A percentile compares a stretch with the other conserved stretches of the same genome.
Evolutionary conservation across 1,139 yeast genomes (phyloP).

Genomic region (Scheffersomyces illinoinensis): DNA sequence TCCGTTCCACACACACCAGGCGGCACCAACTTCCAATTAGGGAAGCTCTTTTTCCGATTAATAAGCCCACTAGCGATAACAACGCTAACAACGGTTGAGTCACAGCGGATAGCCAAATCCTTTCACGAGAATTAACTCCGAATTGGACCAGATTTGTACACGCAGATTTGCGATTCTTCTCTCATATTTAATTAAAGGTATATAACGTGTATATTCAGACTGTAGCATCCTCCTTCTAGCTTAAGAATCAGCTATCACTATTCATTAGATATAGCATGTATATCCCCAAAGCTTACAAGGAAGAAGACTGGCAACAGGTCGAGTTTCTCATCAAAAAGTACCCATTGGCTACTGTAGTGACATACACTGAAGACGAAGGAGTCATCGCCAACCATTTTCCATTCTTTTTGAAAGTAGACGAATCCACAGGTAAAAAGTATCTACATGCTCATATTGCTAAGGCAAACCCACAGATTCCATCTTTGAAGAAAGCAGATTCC

Average conservation of each 20-base stretch:
- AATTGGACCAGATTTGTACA: not conserved
- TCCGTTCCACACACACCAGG: not conserved
- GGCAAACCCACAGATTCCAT: conserved; percentile 53
- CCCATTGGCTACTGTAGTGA: conserved; percentile 56
- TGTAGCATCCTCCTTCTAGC: not conserved
- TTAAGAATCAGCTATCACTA: not conserved
- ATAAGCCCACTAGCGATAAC: not conserved
- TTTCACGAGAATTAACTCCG: not conserved
- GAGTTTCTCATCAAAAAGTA: conserved; percentile 42
- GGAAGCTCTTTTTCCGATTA: not conserved
- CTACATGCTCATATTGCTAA: conserved; percentile 61
- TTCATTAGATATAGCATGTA: conserved; percentile 8
- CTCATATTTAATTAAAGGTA: not conserved
- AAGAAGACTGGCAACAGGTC: conserved; percentile 40
- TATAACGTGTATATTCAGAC: not conserved
- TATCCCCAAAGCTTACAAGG: conserved; percentile 19
- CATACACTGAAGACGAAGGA: conserved; percentile 36
- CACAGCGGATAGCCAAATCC: not conserved
- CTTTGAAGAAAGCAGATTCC: conserved; percentile 38
- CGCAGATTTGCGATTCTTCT: not conserved
- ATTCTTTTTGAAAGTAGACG: conserved; percentile 41
- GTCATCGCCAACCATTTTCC: conserved; percentile 63
- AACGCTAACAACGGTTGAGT: not conserved
- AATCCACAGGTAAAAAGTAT: conserved; percentile 37
- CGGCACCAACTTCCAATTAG: not conserved